phyloP scores from a whole-genome alignment of 495 filamentous ascomycete genomes.

The Glarea lozoyensis region DNA sequence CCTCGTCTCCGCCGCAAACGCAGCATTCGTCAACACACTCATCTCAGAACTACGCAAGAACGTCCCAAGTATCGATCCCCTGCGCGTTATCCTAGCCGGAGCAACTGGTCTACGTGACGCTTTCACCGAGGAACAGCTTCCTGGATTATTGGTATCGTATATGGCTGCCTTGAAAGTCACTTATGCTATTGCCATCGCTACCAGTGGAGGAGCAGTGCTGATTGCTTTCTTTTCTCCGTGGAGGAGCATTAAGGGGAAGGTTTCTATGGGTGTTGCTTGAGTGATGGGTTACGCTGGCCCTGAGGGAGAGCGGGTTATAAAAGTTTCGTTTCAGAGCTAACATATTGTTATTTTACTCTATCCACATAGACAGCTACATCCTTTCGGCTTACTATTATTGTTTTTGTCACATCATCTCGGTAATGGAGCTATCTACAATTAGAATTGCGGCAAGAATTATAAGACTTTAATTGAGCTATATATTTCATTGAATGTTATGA shows the following conservation, averaged over 20 bases:
- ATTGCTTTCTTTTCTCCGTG: too few relatives aligned
- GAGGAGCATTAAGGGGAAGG: constrained; percentile 23
- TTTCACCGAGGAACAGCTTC: neutral
- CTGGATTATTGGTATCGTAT: neutral
- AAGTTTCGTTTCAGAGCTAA: too few relatives aligned
- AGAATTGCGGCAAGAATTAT: too few relatives aligned
- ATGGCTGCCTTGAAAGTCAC: neutral
- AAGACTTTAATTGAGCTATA: too few relatives aligned
- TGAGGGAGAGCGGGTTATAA: too few relatives aligned
- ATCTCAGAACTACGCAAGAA: constrained; percentile 21
- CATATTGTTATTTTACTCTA: too few relatives aligned
- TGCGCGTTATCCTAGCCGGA: constrained; percentile 33
- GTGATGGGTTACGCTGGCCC: too few relatives aligned
- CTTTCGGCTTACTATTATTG: too few relatives aligned
- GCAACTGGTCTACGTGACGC: constrained; percentile 23
- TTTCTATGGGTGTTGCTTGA: constrained; percentile 8
- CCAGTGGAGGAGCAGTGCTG: neutral
- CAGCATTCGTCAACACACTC: constrained; percentile 35
- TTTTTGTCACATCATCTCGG: too few relatives aligned
- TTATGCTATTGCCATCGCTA: neutral
- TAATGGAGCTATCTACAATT: too few relatives aligned
- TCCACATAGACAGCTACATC: too few relatives aligned
- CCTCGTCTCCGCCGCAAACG: constrained; percentile 31
- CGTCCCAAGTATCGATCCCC: constrained; percentile 33
- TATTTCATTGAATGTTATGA: too few relatives aligned